Conservation (phyloP, 768 basidiomycete genomes). For the Serpula lacrymans region DNA sequence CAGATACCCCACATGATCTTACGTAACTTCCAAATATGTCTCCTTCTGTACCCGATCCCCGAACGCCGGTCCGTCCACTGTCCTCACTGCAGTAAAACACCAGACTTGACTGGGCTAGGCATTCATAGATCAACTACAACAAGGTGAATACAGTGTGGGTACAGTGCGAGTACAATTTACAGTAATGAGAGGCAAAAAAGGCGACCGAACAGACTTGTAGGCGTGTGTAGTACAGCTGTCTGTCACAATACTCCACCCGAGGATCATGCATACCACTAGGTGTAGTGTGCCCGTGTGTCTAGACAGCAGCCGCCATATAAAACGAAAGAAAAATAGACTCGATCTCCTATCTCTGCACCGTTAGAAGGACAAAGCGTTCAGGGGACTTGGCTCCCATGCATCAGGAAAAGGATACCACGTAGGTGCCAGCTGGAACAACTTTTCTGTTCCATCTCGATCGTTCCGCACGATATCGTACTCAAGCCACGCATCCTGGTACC, state of each 20-base stretch:
- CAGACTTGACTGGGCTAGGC: not conserved
- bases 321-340: too few relatives aligned
- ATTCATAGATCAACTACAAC: not conserved
- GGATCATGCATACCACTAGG: too few relatives aligned
- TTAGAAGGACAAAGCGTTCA: not conserved
- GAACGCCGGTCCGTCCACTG: not conserved
- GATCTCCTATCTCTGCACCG: too few relatives aligned
- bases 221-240: too few relatives aligned
- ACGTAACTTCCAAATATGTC: not conserved
- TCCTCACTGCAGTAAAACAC: not conserved
- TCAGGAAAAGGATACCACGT: conserved; percentile 33
- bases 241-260: too few relatives aligned
- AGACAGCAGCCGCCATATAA: too few relatives aligned
- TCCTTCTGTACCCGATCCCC: not conserved
- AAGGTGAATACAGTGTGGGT: conserved; percentile 1
- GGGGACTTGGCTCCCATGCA: conserved; percentile 33
- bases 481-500: conserved; percentile 34
- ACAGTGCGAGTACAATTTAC: conserved; percentile 1
- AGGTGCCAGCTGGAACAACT: conserved; percentile 20
- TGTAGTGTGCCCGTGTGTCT: too few relatives aligned
- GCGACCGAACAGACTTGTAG: conserved; percentile 12
- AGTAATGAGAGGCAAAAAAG: conserved; percentile 15
- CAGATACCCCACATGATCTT: not conserved
- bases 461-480: conserved; percentile 22
- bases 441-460: conserved; percentile 9